Base-by-base conservation (phyloP, 2,329 filamentous ascomycete species). In the Leptographium flavum region DNA sequence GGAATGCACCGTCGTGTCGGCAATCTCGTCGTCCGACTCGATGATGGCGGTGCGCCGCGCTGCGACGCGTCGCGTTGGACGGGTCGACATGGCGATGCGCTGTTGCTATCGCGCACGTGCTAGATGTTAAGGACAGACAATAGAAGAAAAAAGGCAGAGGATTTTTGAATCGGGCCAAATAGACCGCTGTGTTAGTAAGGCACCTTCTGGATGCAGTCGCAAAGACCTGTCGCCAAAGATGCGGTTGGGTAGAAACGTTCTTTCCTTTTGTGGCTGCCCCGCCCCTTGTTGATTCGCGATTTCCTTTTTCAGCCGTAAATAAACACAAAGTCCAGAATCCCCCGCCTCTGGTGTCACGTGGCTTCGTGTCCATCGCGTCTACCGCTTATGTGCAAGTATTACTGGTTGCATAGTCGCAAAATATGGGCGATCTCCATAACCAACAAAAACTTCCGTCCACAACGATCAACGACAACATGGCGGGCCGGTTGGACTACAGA, bases 1-100 rank as follows among this genome's bases (percentile, higher is more conserved):
- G 1, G 42, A 47, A 38, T 53, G 60, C 36, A 59, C 66, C 43
- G 74, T 54, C 38, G 54, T 70, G 56, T 75, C 69, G 50, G 72
- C 68, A 54, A 74, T 67, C 33, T 87, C 83, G 47, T 93, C 86
- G 36, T 90, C 86, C 9, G 80, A 87, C 52, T 93, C 87, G 48
- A 88, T 67, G 40, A 93, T 72, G 42, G 82, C 76, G 54, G 79
- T 83, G 55, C 81, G 79, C 57, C 86, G 76, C 43, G 82, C 62
- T 32, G 70, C 68, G 48, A 66, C 65, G 57, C 68, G 67, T 56
- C 66, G 61, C 50, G 66, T 60, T 42, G 63, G 58, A 53, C 66
- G 63, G 44, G 65, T 59, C 48, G 63, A 59, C 63, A 65, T 65
- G 49, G 55, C 63, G 51, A 41, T 41, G 43, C 15, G 14, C 17